Base-by-base conservation (phyloP, 129 eudicot species). In the Ambrosia trifida region DNA sequence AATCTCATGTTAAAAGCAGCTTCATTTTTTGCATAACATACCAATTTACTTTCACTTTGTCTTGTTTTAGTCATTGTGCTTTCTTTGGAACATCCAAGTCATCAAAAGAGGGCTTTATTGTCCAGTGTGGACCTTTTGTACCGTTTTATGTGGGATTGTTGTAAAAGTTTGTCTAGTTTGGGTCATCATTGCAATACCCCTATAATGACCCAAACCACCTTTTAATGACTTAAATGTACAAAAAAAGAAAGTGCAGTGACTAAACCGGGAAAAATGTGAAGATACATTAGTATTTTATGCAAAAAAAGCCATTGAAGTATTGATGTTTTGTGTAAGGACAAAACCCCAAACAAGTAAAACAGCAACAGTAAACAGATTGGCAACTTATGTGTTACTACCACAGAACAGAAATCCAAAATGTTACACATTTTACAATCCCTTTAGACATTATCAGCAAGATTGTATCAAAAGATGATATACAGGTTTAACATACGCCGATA, bases 1-100 rank as follows among this genome's bases (percentile, higher is more conserved):
- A 31, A 11, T 65, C 66, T 16, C 33, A 73, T 44, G 70, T 61
- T 36, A 56, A 33, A 38, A 72, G 40, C 28, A 56, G 2, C 35
- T 20, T 56, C 7, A 10, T 20, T 11, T 47, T 47, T 47, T 47
- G 19, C 53, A 57, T 57, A 28, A 57, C 28, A 57, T 57, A 58
- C 33, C 62, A 56, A 56, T 10, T 4, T 56, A 24, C 14, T 20
- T 56, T 20, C 58, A 5, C 62, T 56, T 19, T 24, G n/a, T 20
- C 33, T 54, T 20, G 61, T 54, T 56, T 28, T 56, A 20, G 62
- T 56, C 14, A 56, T 11, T 56, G 53, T 47, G 62, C 35, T 56
- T 10, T 20, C n/a, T 56, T 56, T 56, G 62, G 62, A 20, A 20
- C 35, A 56, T 20, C 36, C 11, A 56, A 56, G 33, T 10, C 35